Conservation (phyloP, 495 filamentous ascomycete genomes). For the Polyplosphaeria fusca region DNA sequence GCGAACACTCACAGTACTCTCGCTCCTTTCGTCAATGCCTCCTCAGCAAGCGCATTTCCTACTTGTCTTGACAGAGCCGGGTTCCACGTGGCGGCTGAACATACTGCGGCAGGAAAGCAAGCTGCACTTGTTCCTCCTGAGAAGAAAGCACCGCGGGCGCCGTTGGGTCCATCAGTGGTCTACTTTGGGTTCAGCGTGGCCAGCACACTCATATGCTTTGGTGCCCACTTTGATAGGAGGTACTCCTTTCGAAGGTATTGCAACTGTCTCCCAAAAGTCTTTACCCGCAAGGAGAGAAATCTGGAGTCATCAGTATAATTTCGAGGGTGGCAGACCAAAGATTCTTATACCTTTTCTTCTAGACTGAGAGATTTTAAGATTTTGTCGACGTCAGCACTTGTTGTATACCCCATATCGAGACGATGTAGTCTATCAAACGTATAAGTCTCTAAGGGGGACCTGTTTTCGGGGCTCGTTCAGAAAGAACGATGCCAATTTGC, state of each 20-base stretch:
- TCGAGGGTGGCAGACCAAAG: neutral
- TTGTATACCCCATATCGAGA: neutral
- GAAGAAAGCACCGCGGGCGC: conserved; percentile 30
- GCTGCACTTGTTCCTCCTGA: conserved; percentile 27
- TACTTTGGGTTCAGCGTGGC: neutral
- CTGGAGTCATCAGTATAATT: neutral
- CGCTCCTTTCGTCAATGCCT: conserved; percentile 66
- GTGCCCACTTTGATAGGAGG: conserved; percentile 20
- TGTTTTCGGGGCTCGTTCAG: too few relatives aligned
- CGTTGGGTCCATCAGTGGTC: conserved; percentile 31
- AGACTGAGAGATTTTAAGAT: conserved; percentile 14
- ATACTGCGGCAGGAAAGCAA: conserved; percentile 46
- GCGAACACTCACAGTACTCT: conserved; percentile 50
- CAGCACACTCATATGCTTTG: neutral
- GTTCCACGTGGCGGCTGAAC: conserved; percentile 71
- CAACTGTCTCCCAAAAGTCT: conserved; percentile 29
- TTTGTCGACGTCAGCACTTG: conserved; percentile 3
- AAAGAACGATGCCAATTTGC: too few relatives aligned
- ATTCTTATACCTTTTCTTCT: conserved; percentile 19
- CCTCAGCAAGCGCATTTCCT: conserved; percentile 63
- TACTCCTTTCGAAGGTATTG: conserved; percentile 16
- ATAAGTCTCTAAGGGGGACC: too few relatives aligned
- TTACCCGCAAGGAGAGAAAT: conserved; percentile 17
- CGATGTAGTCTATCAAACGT: too few relatives aligned
- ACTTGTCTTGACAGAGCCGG: conserved; percentile 56